These are phyloP conservation scores for Glomus cerebriforme DNA, from an alignment of 192 early-diverging fungal species.

Conservation along the genomic window DNA sequence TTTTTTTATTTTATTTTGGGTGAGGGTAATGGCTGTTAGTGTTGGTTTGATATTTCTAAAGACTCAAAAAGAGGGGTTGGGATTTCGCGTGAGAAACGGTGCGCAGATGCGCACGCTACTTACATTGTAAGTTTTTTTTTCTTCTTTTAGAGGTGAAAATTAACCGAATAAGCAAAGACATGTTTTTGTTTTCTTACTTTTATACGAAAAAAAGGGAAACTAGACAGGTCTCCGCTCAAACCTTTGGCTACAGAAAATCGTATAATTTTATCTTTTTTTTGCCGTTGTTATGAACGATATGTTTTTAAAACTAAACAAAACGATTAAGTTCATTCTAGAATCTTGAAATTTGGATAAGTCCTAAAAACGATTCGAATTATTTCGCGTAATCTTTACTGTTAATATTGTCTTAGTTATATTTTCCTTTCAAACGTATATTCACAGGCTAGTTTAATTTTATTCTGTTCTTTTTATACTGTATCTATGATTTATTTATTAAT, in stretches of 20 bases:
- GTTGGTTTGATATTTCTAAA: not conserved
- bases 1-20: not conserved
- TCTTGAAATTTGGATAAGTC: not conserved
- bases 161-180: not conserved
- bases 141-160: conserved; percentile 2
- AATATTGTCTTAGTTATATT: not conserved
- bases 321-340: conserved; percentile 1
- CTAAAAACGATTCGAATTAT: not conserved
- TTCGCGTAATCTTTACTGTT: not conserved
- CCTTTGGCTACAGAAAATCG: conserved; percentile 3
- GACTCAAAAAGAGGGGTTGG: not conserved
- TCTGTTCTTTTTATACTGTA: not conserved
- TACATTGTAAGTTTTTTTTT: conserved; percentile 27
- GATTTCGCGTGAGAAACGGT: conserved; percentile 25
- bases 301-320: conserved; percentile 16
- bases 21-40: not conserved
- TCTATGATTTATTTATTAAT: not conserved
- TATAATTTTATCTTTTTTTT: not conserved
- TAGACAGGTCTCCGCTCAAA: not conserved
- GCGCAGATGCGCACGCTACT: conserved; percentile 33
- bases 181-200: not conserved
- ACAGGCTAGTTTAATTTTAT: not conserved
- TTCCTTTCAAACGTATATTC: not conserved
- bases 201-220: not conserved
- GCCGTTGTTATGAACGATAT: not conserved